Percentiles rank a stretch among this genome's conserved stretches.
phyloP scores from a whole-genome alignment of 2,329 filamentous ascomycete genomes.

The Fusarium tanahbumbuense region DNA sequence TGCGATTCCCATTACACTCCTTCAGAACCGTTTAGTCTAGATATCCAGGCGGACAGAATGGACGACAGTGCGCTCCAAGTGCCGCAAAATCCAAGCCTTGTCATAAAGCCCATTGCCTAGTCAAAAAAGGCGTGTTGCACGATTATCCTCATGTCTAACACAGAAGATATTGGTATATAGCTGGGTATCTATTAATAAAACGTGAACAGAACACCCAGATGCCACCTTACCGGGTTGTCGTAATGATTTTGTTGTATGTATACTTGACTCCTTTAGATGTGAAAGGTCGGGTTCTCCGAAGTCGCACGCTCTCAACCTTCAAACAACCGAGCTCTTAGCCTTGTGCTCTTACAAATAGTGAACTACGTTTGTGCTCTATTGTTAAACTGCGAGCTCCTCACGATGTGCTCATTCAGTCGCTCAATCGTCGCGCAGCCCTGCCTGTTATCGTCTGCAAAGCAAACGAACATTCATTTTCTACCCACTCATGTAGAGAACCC shows the following conservation, averaged over 20 bases:
- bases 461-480: slow-evolving; percentile 8
- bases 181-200: slow-evolving; percentile 13
- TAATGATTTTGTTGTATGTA: background rate
- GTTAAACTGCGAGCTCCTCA: background rate
- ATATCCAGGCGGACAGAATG: background rate
- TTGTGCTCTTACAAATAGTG: background rate
- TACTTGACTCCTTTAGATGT: background rate
- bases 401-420: background rate
- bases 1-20: background rate
- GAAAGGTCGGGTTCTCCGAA: background rate
- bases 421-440: background rate
- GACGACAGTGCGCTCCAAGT: background rate
- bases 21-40: background rate
- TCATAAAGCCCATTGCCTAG: background rate
- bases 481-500: background rate
- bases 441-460: background rate
- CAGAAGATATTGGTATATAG: background rate
- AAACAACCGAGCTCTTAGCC: background rate
- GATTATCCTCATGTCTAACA: slow-evolving; percentile 15
- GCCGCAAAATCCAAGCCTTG: slow-evolving; percentile 2
- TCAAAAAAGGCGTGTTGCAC: slow-evolving; percentile 17
- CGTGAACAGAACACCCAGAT: background rate
- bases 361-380: background rate
- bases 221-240: background rate
- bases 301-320: background rate